These are phyloP conservation scores for Cyclotella atomus DNA, from an alignment of 108 stramenopile species.

Conservation along the genomic window DNA sequence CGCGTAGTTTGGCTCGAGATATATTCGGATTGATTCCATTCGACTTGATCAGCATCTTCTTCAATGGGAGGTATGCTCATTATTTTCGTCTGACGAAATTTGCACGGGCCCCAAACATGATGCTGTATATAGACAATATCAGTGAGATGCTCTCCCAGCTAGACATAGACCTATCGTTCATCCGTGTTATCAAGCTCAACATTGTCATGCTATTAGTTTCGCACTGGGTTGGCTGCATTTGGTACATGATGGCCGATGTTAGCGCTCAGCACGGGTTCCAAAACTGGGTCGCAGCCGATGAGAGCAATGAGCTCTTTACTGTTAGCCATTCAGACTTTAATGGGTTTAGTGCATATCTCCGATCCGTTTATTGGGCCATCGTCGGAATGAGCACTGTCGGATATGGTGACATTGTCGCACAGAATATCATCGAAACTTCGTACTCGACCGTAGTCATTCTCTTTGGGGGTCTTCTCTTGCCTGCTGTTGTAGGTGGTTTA, in stretches of 20 bases:
- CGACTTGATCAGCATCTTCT: conserved; percentile 24
- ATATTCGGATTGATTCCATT: conserved; percentile 32
- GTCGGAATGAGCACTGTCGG: conserved; percentile 57
- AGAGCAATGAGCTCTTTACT: conserved; percentile 24
- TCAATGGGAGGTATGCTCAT: conserved; percentile 19
- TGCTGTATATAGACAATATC: conserved; percentile 22
- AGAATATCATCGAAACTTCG: conserved; percentile 49
- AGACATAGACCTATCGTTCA: conserved; percentile 57
- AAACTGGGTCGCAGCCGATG: conserved; percentile 44
- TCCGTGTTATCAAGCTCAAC: conserved; percentile 42
- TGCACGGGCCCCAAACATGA: conserved; percentile 31
- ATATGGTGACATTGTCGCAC: conserved; percentile 60
- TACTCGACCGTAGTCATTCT: conserved; percentile 45
- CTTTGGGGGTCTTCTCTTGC: conserved; percentile 57
- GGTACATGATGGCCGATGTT: conserved; percentile 34
- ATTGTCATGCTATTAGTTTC: conserved; percentile 41
- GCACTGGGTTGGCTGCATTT: conserved; percentile 53
- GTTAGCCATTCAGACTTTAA: conserved; percentile 38
- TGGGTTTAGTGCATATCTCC: conserved; percentile 44
- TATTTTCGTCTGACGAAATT: conserved; percentile 39
- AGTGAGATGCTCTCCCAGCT: conserved; percentile 47
- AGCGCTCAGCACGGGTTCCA: conserved; percentile 11
- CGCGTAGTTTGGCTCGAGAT: conserved; percentile 17
- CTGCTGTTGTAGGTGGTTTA: conserved; percentile 60
- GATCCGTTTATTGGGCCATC: conserved; percentile 58